Conservation (phyloP, 1,139 yeast genomes). For the Eremothecium coryli region DNA sequence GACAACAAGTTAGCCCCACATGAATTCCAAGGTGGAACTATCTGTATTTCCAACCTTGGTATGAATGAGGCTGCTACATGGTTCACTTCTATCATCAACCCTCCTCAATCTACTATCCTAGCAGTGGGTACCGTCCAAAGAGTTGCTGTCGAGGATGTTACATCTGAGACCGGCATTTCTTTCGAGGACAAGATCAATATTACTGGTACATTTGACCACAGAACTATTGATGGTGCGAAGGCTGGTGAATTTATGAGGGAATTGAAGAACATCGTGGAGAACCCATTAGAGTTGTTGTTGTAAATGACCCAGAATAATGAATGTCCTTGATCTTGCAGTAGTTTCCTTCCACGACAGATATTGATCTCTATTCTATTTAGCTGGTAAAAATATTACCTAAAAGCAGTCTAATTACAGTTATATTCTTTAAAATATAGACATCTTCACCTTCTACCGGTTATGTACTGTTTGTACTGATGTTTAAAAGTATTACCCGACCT, state of each 20-base stretch:
- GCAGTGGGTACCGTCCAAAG: constrained; percentile 92
- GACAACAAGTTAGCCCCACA: constrained; percentile 86
- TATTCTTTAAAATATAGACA: no score
- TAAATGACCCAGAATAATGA: constrained; percentile 31
- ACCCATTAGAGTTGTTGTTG: constrained; percentile 88
- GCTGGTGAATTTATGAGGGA: constrained; percentile 97
- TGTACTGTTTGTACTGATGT: no score
- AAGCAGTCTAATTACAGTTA: no score
- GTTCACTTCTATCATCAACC: constrained; percentile 95
- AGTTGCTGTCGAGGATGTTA: constrained; percentile 87
- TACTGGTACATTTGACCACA: constrained; percentile 97
- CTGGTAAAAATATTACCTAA: no score
- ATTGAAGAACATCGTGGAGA: constrained; percentile 82
- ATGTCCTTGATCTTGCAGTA: no score
- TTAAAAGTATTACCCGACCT: no score
- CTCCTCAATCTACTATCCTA: constrained; percentile 89
- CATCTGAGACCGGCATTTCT: constrained; percentile 82
- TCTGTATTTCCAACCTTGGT: constrained; percentile 96
- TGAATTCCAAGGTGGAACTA: constrained; percentile 98
- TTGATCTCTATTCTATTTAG: no score
- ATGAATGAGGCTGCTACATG: constrained; percentile 90
- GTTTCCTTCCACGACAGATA: no score
- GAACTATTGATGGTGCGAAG: constrained; percentile 93
- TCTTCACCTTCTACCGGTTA: no score
- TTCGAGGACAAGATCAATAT: constrained; percentile 86